These are phyloP conservation scores for Neoboletus brunneissimus DNA, from an alignment of 768 basidiomycete species.

Conservation along the genomic window DNA sequence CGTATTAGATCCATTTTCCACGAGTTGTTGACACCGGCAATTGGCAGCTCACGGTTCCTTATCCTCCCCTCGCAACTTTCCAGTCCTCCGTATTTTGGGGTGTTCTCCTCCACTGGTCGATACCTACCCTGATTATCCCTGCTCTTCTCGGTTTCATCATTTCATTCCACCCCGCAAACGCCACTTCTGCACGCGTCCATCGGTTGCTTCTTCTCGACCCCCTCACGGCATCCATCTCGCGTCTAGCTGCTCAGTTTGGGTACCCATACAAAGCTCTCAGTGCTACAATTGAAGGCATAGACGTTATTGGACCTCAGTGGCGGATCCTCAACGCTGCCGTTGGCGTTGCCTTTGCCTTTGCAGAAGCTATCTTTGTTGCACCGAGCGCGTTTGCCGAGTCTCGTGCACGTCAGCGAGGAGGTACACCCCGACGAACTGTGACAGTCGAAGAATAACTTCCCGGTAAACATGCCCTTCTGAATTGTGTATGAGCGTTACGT, in stretches of 20 bases:
- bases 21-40: slow-evolving; percentile 2
- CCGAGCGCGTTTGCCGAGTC: slow-evolving; percentile 39
- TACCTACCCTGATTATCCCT: slow-evolving; percentile 62
- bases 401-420: slow-evolving; percentile 22
- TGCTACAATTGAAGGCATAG: slow-evolving; percentile 37
- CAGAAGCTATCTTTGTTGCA: slow-evolving; percentile 56
- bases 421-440: slow-evolving; percentile 23
- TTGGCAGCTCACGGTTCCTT: slow-evolving; percentile 36
- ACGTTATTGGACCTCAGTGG: slow-evolving; percentile 54
- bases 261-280: slow-evolving; percentile 45
- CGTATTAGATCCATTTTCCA: slow-evolving; percentile 16
- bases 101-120: slow-evolving; percentile 57
- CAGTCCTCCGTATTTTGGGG: slow-evolving; percentile 48
- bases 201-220: slow-evolving; percentile 47
- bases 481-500: background rate
- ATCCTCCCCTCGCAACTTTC: slow-evolving; percentile 48
- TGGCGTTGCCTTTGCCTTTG: slow-evolving; percentile 62
- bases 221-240: slow-evolving; percentile 60
- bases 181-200: slow-evolving; percentile 21
- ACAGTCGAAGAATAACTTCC: slow-evolving; percentile 21
- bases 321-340: slow-evolving; percentile 55
- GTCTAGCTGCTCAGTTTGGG: slow-evolving; percentile 57
- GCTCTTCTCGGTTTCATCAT: slow-evolving; percentile 54
- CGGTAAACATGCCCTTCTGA: background rate
- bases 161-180: slow-evolving; percentile 54